Percentiles rank a stretch among this genome's conserved stretches.
These are phyloP conservation scores for Cystobasidium slooffiae DNA, from an alignment of 1,284 basidiomycete genomes.

Conservation along the genomic window DNA sequence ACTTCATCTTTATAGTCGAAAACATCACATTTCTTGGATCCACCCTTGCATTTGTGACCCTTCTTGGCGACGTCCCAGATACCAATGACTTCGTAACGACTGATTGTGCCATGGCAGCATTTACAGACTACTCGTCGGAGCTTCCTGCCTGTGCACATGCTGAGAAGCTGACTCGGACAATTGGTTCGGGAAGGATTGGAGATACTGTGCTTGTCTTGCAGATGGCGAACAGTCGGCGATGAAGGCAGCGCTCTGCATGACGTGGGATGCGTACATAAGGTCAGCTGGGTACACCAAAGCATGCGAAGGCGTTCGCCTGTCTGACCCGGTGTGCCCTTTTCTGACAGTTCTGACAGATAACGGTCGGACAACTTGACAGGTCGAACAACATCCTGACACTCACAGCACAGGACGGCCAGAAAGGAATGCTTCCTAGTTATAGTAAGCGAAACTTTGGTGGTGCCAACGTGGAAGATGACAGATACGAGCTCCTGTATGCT, in stretches of 20 bases:
- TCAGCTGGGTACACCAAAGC: too few relatives aligned
- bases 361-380: constrained; percentile 7
- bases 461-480: too few relatives aligned
- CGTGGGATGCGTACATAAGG: too few relatives aligned
- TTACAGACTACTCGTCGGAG: constrained; percentile 3
- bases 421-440: too few relatives aligned
- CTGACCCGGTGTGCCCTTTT: too few relatives aligned
- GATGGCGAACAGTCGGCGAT: neutral
- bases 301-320: too few relatives aligned
- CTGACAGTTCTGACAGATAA: neutral
- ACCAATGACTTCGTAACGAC: neutral
- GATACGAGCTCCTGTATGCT: too few relatives aligned
- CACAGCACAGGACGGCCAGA: neutral
- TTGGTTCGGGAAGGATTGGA: too few relatives aligned
- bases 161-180: too few relatives aligned
- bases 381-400: neutral
- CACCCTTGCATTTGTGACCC: neutral
- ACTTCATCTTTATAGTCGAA: constrained; percentile 6
- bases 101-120: neutral
- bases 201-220: too few relatives aligned
- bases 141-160: constrained; percentile 23
- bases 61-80: neutral
- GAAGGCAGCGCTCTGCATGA: neutral
- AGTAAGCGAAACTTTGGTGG: too few relatives aligned
- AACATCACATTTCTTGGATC: neutral